phyloP scores from a whole-genome alignment of 202 grass and related monocot genomes.

The Brachypodium distachyon region DNA sequence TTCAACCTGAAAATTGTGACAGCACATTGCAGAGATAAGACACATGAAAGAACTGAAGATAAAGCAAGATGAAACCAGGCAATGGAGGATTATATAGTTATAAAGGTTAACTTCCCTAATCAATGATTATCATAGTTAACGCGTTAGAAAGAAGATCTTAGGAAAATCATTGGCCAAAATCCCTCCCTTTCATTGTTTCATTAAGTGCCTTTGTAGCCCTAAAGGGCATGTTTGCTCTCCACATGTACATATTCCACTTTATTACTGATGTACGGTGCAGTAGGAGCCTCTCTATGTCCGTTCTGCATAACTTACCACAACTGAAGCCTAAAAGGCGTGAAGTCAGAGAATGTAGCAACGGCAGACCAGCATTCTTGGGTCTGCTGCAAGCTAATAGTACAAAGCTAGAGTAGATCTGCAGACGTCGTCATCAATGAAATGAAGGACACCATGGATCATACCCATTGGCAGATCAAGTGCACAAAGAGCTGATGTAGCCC shows the following conservation, averaged over 20 bases:
- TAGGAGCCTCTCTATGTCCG: background rate
- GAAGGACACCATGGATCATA: background rate
- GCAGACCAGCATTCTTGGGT: background rate
- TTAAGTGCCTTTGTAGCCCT: background rate
- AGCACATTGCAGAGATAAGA: constrained; percentile 11
- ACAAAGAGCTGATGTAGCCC: background rate
- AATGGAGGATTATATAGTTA: background rate
- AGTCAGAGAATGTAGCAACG: background rate
- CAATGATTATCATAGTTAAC: background rate
- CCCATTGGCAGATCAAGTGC: background rate
- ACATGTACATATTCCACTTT: background rate
- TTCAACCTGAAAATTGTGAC: constrained; percentile 68
- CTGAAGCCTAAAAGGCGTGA: background rate
- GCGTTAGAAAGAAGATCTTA: background rate
- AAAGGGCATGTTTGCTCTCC: background rate
- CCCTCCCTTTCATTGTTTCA: background rate
- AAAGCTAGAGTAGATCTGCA: background rate
- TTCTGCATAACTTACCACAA: background rate
- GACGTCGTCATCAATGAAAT: background rate
- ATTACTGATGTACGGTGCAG: background rate
- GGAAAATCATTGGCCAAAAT: background rate
- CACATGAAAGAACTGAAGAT: background rate
- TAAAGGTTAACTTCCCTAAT: background rate
- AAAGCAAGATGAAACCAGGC: background rate
- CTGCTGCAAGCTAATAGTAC: background rate